Percentiles rank a stretch among this genome's conserved stretches.
These are phyloP conservation scores for Cladophialophora psammophila DNA, from an alignment of 2,329 filamentous ascomycete species.

Conservation along the genomic window DNA sequence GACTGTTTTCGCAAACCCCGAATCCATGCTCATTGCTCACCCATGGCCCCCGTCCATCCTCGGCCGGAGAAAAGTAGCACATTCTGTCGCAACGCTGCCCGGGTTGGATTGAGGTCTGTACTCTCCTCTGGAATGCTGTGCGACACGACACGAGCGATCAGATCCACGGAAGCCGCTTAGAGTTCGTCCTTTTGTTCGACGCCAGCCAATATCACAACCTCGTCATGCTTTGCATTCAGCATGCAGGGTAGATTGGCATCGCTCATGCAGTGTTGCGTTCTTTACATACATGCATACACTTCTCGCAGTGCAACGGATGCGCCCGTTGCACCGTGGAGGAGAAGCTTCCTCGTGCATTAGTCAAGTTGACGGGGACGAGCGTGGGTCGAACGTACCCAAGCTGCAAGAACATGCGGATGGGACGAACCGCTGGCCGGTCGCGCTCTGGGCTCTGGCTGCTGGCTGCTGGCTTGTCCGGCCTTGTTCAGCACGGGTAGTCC, in stretches of 20 bases:
- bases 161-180: constrained; percentile 10
- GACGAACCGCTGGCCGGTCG: constrained; percentile 33
- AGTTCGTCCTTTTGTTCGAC: constrained; percentile 26
- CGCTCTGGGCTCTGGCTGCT: constrained; percentile 19
- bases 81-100: constrained; percentile 12
- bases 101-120: constrained; percentile 7
- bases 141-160: constrained; percentile 16
- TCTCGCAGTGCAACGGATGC: not conserved
- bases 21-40: constrained; percentile 10
- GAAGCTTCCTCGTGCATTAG: not conserved
- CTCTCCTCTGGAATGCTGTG: constrained; percentile 13
- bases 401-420: constrained; percentile 23
- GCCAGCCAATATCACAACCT: constrained; percentile 9
- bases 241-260: constrained; percentile 11
- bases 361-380: not conserved
- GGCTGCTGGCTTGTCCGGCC: constrained; percentile 19
- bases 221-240: constrained; percentile 19
- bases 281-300: not conserved
- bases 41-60: constrained; percentile 9
- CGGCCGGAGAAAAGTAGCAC: not conserved
- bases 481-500: not conserved
- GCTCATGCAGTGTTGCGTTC: constrained; percentile 21
- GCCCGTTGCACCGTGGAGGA: not conserved
- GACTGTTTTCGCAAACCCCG: constrained; percentile 12
- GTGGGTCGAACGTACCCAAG: not conserved